Base-by-base conservation (phyloP, 192 early-diverging fungal genomes). In the Coemansia furcata region DNA sequence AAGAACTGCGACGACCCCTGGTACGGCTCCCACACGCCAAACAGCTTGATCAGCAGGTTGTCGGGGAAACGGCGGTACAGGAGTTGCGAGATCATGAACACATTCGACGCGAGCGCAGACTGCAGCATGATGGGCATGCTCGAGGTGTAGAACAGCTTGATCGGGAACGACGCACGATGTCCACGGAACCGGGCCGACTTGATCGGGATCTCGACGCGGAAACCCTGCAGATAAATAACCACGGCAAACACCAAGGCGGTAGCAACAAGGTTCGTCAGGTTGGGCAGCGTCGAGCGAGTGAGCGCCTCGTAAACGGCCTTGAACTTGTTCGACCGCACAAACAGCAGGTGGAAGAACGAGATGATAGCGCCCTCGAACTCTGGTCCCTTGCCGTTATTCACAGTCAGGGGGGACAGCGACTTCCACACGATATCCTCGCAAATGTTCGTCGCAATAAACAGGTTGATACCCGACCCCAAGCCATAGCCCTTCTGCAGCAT, bases 61-160 rank as follows among this genome's bases (percentile, higher is more conserved):
- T 94, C 92, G 6, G 95, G 95, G 90, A 97, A 99, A 61, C 97
- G 86, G 85, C 93, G 96, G 91, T 93, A 97, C 66, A 98, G 86
- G 80, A 98, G 87, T 88, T 99, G 98, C 29, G 95, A 97, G 80
- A 99, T 94, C 87, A 99, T 93, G 82, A 97, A 99, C 63, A 97
- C 86, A 72, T 99, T 94, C 62, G 95, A 97, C 40, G 94, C 91
- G 66, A 99, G 85, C 43, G 98, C 95, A 35, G 96, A 98, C 84
- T 98, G 96, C 64, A 98, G 90, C 98, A 99, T 98, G 76, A 99
- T 98, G 57, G 98, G 95, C 98, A 99, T 99, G 87, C 98, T 99
- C 71, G 96, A 98, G 38, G 98, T 99, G 88, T 99, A 99, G 85
- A 99, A 98, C 47, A 99, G 86, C 89, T 99, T 99, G 90, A 99